Base-by-base conservation (phyloP, 2,329 filamentous ascomycete species). In the Sporothrix sp. region DNA sequence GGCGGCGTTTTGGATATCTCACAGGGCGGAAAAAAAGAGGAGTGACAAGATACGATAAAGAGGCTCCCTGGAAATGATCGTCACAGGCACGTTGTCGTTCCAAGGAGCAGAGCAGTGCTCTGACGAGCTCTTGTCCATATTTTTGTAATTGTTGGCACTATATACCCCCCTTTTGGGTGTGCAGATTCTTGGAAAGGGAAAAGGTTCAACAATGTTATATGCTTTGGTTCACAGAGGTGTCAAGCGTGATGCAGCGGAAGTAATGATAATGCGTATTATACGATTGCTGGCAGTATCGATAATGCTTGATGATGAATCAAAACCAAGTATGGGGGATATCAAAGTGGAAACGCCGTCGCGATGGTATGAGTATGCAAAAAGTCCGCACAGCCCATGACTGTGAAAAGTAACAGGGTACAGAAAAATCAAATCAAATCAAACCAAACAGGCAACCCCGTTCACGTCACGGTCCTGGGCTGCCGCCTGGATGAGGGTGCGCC, bases 121-220 rank as follows among this genome's bases (percentile, higher is more conserved):
- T 40, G 13, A 42, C 23, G 23, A 42, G 38, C 11, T 40, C 2
- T 7, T 16, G 3, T 11, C 21, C 21, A 14, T 9, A 43, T n/a
- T n/a, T 27, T 9, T 30, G 10, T 36, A 11, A 14, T 35, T 36
- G 27, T 37, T 20, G 21, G n/a, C 18, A 14, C 28, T 38, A 47
- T 32, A 47, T 47, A 47, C 44, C 44, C 44, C 33, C n/a, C n/a
- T n/a, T n/a, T 36, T 37, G 33, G 18, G 28, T 33, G 44, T 47
- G 44, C 44, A n/a, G 44, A 47, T n/a, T 20, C 44, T 32, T 33
- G 32, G 33, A 36, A 47, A 20, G 33, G 33, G 25, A 36, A 44
- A 16, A 44, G 23, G 18, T 32, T 33, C 28, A 21, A 13, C 37
- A 13, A 16, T 35, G 7, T n/a, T 35, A 8, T 9, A 21, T n/a